Evolutionary conservation across 805 yeast species (phyloP).

Genomic region (Helenozyma baotianmanensis): DNA sequence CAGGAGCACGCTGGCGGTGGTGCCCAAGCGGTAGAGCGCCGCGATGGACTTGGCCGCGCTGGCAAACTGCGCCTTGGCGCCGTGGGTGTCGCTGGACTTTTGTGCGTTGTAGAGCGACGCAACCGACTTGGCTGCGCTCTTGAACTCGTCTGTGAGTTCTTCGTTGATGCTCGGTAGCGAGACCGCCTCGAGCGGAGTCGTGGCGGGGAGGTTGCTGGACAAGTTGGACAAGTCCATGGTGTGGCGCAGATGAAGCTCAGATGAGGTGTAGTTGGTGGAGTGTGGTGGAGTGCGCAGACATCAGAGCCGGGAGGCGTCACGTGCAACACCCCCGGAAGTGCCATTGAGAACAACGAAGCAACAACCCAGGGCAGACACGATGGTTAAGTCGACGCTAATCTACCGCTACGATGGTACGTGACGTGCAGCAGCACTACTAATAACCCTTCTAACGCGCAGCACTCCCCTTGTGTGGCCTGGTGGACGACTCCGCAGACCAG

Average conservation of each 20-base stretch:
- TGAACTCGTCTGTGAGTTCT: constrained; percentile 60
- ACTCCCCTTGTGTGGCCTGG: constrained; percentile 86
- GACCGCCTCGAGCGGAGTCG: constrained; percentile 44
- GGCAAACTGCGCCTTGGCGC: constrained; percentile 27
- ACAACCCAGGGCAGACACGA: constrained; percentile 13
- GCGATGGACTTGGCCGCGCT: constrained; percentile 42
- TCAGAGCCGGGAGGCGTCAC: no score
- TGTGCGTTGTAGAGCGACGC: constrained; percentile 42
- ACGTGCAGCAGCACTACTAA: background rate
- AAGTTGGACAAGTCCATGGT: constrained; percentile 61
- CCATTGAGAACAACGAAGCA: background rate
- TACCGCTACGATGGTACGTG: constrained; percentile 59
- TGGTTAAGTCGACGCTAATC: constrained; percentile 66
- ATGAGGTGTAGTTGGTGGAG: background rate
- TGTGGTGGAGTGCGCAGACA: background rate
- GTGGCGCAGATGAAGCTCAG: background rate
- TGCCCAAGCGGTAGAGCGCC: constrained; percentile 56
- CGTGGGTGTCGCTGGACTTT: background rate
- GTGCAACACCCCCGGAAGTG: background rate
- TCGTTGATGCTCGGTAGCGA: constrained; percentile 45
- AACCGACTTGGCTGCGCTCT: constrained; percentile 66
- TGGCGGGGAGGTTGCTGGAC: constrained; percentile 51
- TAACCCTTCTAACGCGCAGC: constrained; percentile 39
- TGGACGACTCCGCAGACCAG: constrained; percentile 66
- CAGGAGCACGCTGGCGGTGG: constrained; percentile 43